Conservation (phyloP, 2,329 filamentous ascomycete genomes). For the Aspergillus carbonarius region DNA sequence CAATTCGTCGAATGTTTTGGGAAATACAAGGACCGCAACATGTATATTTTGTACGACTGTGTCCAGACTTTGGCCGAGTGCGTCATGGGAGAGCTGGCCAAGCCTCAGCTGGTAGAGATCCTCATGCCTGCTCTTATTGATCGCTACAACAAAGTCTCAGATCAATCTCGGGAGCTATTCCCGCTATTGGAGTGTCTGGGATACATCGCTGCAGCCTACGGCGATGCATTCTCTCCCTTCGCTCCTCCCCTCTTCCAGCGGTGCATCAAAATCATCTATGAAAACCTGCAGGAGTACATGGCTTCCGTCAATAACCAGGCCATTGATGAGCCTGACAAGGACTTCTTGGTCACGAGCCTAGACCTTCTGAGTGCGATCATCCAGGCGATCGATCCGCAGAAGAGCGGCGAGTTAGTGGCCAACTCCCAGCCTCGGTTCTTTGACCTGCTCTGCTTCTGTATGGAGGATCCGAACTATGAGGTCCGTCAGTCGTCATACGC, state of each 20-base stretch:
- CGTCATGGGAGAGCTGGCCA: conserved; percentile 77
- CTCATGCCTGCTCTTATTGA: conserved; percentile 92
- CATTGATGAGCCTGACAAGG: conserved; percentile 84
- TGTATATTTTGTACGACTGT: conserved; percentile 98
- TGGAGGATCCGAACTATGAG: conserved; percentile 87
- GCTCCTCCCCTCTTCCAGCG: conserved; percentile 81
- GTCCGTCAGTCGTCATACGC: conserved; percentile 96
- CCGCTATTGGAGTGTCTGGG: conserved; percentile 94
- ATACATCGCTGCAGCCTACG: conserved; percentile 85
- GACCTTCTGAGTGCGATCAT: conserved; percentile 92
- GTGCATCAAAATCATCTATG: conserved; percentile 87
- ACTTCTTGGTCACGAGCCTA: conserved; percentile 92
- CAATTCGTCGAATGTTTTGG: conserved; percentile 91
- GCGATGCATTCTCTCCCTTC: conserved; percentile 78
- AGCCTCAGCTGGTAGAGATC: conserved; percentile 74
- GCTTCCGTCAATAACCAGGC: conserved; percentile 66
- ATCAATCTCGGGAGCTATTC: conserved; percentile 91
- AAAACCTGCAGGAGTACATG: conserved; percentile 80
- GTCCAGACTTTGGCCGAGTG: conserved; percentile 95
- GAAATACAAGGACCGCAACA: conserved; percentile 97
- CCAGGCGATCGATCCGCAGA: conserved; percentile 74
- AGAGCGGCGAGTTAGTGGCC: conserved; percentile 74
- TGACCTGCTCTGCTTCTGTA: conserved; percentile 83
- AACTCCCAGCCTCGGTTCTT: conserved; percentile 81
- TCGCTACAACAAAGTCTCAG: conserved; percentile 80